These are phyloP conservation scores for Hippophae tibetana DNA, from an alignment of 306 rosid species.

Conservation along the genomic window DNA sequence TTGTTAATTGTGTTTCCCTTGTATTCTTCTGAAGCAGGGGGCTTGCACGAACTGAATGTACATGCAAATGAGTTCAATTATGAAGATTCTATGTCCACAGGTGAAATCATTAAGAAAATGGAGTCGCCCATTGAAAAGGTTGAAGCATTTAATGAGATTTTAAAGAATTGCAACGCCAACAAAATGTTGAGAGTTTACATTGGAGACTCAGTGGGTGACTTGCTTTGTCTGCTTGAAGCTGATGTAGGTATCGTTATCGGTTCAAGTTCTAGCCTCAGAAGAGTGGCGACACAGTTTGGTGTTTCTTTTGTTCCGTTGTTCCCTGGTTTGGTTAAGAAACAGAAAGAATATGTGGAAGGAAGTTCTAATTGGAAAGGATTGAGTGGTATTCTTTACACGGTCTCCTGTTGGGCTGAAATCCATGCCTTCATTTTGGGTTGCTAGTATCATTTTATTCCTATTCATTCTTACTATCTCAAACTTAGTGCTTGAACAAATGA, in stretches of 20 bases:
- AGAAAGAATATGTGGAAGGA: not conserved
- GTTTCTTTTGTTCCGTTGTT: conserved; percentile 17
- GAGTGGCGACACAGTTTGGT: conserved; percentile 16
- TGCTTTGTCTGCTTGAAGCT: conserved; percentile 25
- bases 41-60: conserved; percentile 4
- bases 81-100: conserved; percentile 13
- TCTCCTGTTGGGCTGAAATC: no score
- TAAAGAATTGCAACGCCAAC: not conserved
- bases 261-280: conserved; percentile 14
- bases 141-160: conserved; percentile 9
- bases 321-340: conserved; percentile 16
- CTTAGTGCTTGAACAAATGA: no score
- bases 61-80: conserved; percentile 20
- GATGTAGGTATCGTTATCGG: conserved; percentile 21
- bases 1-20: not conserved
- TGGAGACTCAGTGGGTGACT: conserved; percentile 24
- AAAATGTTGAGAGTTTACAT: conserved; percentile 18
- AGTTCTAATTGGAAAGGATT: no score
- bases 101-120: conserved; percentile 18
- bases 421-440: no score
- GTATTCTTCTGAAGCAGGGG: conserved; percentile 3
- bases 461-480: no score
- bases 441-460: no score
- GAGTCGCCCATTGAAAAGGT: conserved; percentile 21
- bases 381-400: no score